These are phyloP conservation scores for Neoarthrinium moseri DNA, from an alignment of 2,329 filamentous ascomycete species.

Conservation along the genomic window DNA sequence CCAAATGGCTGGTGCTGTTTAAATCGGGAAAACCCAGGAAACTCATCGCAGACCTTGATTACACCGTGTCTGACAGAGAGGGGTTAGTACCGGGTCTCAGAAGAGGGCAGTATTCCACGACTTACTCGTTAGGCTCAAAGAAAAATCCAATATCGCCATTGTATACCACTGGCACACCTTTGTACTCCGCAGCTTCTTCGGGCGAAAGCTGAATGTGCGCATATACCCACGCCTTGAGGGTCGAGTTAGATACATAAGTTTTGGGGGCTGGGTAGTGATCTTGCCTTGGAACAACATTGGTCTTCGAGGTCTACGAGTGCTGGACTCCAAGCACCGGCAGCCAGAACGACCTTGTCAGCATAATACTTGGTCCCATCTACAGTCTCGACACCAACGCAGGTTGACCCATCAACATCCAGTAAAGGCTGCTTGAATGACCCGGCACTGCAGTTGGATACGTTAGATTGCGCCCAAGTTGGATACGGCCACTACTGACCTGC, in stretches of 20 bases:
- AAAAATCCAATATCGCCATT: slow-evolving; percentile 47
- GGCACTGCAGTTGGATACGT: too few species aligned
- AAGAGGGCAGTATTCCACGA: neutral
- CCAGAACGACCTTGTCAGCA: slow-evolving; percentile 41
- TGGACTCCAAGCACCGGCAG: slow-evolving; percentile 37
- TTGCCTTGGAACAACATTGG: slow-evolving; percentile 34
- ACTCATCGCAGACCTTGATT: slow-evolving; percentile 37
- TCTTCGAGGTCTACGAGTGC: slow-evolving; percentile 33
- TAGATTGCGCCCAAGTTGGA: too few species aligned
- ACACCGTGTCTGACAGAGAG: slow-evolving; percentile 22
- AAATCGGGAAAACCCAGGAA: slow-evolving; percentile 36
- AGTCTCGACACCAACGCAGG: slow-evolving; percentile 40
- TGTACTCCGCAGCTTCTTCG: slow-evolving; percentile 39
- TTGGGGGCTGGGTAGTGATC: neutral
- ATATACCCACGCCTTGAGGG: slow-evolving; percentile 39
- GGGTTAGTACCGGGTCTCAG: neutral
- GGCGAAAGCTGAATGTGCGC: slow-evolving; percentile 41
- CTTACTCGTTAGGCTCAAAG: slow-evolving; percentile 43
- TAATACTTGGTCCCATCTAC: slow-evolving; percentile 38
- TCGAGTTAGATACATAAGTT: neutral
- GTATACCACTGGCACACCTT: slow-evolving; percentile 40
- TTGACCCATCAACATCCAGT: slow-evolving; percentile 30
- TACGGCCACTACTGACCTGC: slow-evolving; percentile 29
- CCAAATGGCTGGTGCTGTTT: slow-evolving; percentile 30
- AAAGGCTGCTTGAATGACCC: slow-evolving; percentile 42